Base-by-base conservation (phyloP, 768 basidiomycete species). In the Phallus indusiatus region DNA sequence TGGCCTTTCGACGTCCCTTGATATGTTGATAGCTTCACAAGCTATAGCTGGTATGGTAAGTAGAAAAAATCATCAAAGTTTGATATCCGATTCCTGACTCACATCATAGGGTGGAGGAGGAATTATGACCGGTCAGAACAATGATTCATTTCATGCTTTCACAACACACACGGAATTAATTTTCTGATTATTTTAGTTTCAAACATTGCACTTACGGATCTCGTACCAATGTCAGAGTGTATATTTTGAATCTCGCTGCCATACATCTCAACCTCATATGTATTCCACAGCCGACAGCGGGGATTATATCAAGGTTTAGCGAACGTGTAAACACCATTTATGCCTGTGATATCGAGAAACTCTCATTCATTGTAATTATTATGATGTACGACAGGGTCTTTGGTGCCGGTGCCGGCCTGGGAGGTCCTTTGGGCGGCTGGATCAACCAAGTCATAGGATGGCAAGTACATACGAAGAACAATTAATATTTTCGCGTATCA, bases 281-380 rank as follows among this genome's bases (percentile, higher is more conserved):
- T 17, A 9, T 59, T 47, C 33, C 51, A 35, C 66, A 92, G 90
- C 65, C 86, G 87, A 68, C 85, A 90, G 61, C 80, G 94, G 55
- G 94, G 92, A 1, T 72, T 95, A 9, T 95, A 93, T 67, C 95
- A 98, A 70, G 94, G 94, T 58, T 78, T 92, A 76, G 85, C 87
- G 35, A 93, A 93, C 68, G 82, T 93, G 90, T 91, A 75, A 64
- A 82, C 68, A 1, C 56, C 42, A 33, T 48, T 21, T 22, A 24
- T 21, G 50, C 14, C 24, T 28, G 28, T 28, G 28, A 28, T 28
- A 28, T 28, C 7, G 28, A 28, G 28, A 28, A 28, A 28, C 28
- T 7, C 4, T 28, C 28, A 28, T 28, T 28, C 28, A 28, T 20
- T n/a, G 22, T 55, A 22, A 60, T 54, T 1, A 47, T 21, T 24